phyloP scores from a whole-genome alignment of 352 stramenopile genomes.

The Globisporangium apiculatum region DNA sequence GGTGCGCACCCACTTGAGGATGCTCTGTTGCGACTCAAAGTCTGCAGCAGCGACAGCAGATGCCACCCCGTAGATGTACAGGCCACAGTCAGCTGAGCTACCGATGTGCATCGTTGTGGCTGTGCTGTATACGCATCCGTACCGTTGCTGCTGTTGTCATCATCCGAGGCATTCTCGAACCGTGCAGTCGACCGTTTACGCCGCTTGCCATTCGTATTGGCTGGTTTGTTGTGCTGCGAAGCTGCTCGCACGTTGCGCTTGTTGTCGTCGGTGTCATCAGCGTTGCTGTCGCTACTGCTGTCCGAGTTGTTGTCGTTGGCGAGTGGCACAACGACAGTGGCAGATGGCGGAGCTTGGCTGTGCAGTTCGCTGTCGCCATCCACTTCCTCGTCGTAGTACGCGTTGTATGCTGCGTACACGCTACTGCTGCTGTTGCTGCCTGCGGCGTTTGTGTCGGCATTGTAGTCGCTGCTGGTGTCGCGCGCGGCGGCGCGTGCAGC shows the following conservation, averaged over 20 bases:
- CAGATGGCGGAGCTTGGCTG: background rate
- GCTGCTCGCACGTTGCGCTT: background rate
- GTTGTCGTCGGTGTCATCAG: background rate
- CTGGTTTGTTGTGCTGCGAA: background rate
- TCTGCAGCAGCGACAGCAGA: conserved; percentile 12
- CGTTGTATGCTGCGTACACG: conserved; percentile 14
- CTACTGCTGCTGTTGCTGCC: background rate
- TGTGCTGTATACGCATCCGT: background rate
- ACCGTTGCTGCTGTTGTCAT: background rate
- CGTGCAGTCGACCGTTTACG: conserved; percentile 1
- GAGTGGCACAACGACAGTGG: background rate
- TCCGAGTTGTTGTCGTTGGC: background rate
- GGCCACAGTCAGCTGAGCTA: too few relatives aligned
- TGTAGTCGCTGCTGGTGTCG: background rate
- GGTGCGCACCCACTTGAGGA: conserved; percentile 70
- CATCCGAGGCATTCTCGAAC: conserved; percentile 1
- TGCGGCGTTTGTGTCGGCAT: background rate
- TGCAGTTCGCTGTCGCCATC: background rate
- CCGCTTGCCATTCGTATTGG: background rate
- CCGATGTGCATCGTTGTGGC: too few relatives aligned
- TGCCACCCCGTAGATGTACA: too few relatives aligned
- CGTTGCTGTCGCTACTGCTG: conserved; percentile 1
- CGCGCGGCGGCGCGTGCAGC: background rate
- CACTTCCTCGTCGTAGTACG: conserved; percentile 14
- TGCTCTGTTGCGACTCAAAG: conserved; percentile 55